Conservation (phyloP, 257 asterid species). For the Penstemon davidsonii region DNA sequence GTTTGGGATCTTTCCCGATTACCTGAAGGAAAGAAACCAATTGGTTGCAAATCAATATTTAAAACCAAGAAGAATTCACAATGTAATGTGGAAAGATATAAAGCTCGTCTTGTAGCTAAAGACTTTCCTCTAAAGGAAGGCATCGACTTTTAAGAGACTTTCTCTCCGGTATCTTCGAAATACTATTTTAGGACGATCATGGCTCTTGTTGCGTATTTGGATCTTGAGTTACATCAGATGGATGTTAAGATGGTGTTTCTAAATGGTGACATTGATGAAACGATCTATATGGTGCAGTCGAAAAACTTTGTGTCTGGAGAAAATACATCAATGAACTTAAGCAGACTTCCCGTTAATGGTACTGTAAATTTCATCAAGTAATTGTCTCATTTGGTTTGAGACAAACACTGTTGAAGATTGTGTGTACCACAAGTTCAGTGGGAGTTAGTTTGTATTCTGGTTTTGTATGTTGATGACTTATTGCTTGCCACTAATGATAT, state of each 20-base stretch:
- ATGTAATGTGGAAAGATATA: not conserved
- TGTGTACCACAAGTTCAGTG: not conserved
- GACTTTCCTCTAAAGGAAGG: not conserved
- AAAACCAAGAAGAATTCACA: not conserved
- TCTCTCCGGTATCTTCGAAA: not conserved
- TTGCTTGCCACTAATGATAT: not conserved
- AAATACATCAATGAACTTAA: too few relatives aligned
- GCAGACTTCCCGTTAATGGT: too few relatives aligned
- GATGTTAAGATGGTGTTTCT: too few relatives aligned
- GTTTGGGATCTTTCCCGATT: too few relatives aligned
- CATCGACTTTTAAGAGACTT: not conserved
- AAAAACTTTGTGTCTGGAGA: not conserved
- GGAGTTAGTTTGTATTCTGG: not conserved
- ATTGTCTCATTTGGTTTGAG: too few relatives aligned
- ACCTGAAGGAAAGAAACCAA: not conserved
- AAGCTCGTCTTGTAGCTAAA: too few relatives aligned
- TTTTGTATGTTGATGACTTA: not conserved
- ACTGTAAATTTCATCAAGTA: too few relatives aligned
- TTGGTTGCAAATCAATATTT: not conserved
- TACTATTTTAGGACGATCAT: not conserved
- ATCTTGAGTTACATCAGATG: not conserved
- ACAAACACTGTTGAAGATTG: not conserved
- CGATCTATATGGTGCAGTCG: not conserved
- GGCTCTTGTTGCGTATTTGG: not conserved
- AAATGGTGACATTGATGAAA: too few relatives aligned